Base-by-base conservation (phyloP, 2,329 filamentous ascomycete species). In the Fusarium sacchari region DNA sequence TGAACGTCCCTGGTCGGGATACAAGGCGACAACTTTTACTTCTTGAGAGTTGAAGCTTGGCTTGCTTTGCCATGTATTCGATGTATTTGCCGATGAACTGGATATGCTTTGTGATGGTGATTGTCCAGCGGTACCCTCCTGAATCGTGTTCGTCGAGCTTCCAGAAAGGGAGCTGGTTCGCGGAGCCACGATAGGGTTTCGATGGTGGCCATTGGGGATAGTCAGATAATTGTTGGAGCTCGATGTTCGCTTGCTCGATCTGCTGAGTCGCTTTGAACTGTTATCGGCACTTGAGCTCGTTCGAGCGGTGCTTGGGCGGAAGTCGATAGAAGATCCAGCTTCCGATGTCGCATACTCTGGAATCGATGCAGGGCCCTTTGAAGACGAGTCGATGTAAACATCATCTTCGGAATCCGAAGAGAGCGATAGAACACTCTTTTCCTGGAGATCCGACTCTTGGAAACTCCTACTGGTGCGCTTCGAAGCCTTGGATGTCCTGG, bases 381-480 rank as follows among this genome's bases (percentile, higher is more conserved):
- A 57, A 14, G 75, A 64, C 0, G 77, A 60, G 6, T 74, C 72
- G 7, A 64, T 49, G 24, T 76, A 77, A 11, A 74, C 72, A 2
- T 86, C 85, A 2, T 86, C 85, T 64, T 90, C 88, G 0, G 88
- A 89, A 68, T 90, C 88, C 0, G 88, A 89, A 4, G 88, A 89
- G 3, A 90, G 83, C 3, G 88, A 87, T 20, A 90, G 79, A 2
- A 90, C 84, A 68, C 88, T 90, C 66, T 84, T 88, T 58, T 88
- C 84, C 46, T 88, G 83, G 11, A 89, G 81, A 67, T 90, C 88
- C 5, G 86, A 83, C 40, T 86, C 85, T 12, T 84, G 78, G 22
- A 88, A 79, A 72, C 87, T 88, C 55, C 72, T 77, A 10, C 80
- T 79, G 1, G 87, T 88, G 22, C 83, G 84, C 65, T 82, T 86